A percentile compares a stretch with the other conserved stretches of the same genome.
Conservation (phyloP, 768 basidiomycete genomes). For the Kwoniella shandongensis region DNA sequence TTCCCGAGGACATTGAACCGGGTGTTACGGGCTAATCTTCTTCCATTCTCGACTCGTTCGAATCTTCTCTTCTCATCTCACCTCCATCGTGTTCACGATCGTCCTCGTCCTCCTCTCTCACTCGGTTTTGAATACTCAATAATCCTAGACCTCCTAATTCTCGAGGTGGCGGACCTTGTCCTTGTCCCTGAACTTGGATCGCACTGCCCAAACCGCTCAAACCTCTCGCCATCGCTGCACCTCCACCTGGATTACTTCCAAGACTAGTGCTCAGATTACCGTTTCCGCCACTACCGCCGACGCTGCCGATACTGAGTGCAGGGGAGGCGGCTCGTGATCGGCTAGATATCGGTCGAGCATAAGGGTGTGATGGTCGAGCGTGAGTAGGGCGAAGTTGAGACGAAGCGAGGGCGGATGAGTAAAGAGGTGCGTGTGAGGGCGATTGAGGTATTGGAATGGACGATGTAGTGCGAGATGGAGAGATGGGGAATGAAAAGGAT, state of each 20-base stretch:
- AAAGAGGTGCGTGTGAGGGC: constrained; percentile 25
- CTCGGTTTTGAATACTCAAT: constrained; percentile 30
- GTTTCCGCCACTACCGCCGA: constrained; percentile 15
- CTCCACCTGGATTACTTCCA: constrained; percentile 14
- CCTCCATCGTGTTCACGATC: too few species aligned
- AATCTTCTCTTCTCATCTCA: constrained; percentile 32
- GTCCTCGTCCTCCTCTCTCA: constrained; percentile 13
- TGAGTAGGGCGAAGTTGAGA: constrained; percentile 12
- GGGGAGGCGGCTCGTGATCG: constrained; percentile 40
- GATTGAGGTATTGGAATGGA: constrained; percentile 42
- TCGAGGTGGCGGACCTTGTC: constrained; percentile 12
- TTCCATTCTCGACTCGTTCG: constrained; percentile 34
- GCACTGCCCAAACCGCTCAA: constrained; percentile 16
- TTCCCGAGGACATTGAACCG: too few species aligned
- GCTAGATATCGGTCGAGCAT: constrained; percentile 33
- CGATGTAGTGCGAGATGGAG: constrained; percentile 32
- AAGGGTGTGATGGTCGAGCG: constrained; percentile 29
- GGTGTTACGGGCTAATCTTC: constrained; percentile 45
- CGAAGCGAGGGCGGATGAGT: constrained; percentile 23
- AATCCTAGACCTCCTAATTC: constrained; percentile 42
- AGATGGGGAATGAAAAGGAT: constrained; percentile 19
- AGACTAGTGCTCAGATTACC: constrained; percentile 17
- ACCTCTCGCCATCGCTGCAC: neutral
- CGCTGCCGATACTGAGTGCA: constrained; percentile 41
- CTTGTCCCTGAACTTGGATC: constrained; percentile 14